Percentiles rank a stretch among this genome's conserved stretches.
phyloP scores from a whole-genome alignment of 441 rosid genomes.

The Gossypium laxum region DNA sequence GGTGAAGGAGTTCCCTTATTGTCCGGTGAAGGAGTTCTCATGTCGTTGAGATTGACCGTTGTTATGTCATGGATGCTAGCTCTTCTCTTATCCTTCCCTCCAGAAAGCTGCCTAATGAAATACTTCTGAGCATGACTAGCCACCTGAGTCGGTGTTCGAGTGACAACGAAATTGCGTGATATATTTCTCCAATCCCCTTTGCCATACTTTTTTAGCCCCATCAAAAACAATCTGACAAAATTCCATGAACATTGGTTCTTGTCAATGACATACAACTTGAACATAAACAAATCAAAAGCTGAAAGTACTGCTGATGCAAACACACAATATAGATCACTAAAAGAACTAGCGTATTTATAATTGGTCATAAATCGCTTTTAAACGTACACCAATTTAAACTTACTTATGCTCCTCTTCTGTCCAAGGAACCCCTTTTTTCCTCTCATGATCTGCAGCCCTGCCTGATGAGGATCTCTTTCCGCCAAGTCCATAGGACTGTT shows the following conservation, averaged over 20 bases:
- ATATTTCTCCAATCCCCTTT: slow-evolving; percentile 76
- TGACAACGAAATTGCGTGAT: slow-evolving; percentile 50
- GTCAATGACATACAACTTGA: neutral
- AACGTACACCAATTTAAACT: slow-evolving; percentile 8
- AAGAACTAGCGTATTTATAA: neutral
- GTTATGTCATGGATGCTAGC: slow-evolving; percentile 76
- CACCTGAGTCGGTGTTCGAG: slow-evolving; percentile 63
- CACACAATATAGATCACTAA: neutral
- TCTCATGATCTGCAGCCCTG: slow-evolving; percentile 41
- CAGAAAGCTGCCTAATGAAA: slow-evolving; percentile 59
- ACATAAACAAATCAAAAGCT: neutral
- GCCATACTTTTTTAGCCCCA: slow-evolving; percentile 69
- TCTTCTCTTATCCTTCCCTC: slow-evolving; percentile 69
- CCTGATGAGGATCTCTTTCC: slow-evolving; percentile 47
- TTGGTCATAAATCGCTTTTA: neutral
- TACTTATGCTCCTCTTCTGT: slow-evolving; percentile 74
- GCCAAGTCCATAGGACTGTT: slow-evolving; percentile 35
- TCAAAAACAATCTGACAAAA: slow-evolving; percentile 39
- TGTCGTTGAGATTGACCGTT: slow-evolving; percentile 47
- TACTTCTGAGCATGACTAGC: slow-evolving; percentile 75
- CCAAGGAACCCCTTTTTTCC: slow-evolving; percentile 78
- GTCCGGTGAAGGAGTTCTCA: slow-evolving; percentile 46
- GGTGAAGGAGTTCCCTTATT: slow-evolving; percentile 31
- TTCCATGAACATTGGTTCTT: neutral
- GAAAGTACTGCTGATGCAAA: neutral